Evolutionary conservation across 2,329 filamentous ascomycete species (phyloP), one percentile per base, ranked within the genome.

Genomic region (Venturia aucupariae): DNA sequence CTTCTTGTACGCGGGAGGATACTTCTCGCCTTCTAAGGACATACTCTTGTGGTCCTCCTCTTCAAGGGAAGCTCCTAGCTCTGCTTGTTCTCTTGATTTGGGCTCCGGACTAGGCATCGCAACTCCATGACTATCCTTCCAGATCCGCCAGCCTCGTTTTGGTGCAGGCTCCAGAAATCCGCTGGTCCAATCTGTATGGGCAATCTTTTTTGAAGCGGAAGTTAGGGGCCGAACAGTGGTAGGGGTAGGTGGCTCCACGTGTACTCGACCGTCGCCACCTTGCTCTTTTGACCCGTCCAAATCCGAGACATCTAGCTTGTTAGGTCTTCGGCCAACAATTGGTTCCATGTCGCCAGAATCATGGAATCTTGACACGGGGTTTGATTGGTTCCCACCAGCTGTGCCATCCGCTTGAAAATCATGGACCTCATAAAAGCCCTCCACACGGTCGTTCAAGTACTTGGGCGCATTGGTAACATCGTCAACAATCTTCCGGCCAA

Each of bases 71-170:
- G 22, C 41, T 30, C 73, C 70, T 46, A 73, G 66, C 10, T 74
- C 72, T 61, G 76, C 74, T 51, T 76, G 75, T 63, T 78, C 70
- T 10, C 66, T 67, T 6, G 68, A 64, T 35, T 75, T 70, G 10
- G 78, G 78, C 69, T 79, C 76, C 4, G 79, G 79, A 61, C 78
- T 80, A 32, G 77, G 76, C 64, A 80, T 74, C 15, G 72, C 74
- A 63, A 72, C 71, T 60, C 73, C 61, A 54, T 63, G 60, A 48
- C 64, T 71, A 64, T 69, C 71, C 62, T 72, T 73, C 74, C 76
- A 76, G 59, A 75, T 68, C 62, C 65, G 69, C 71, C 67, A 69
- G 27, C 64, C 60, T 17, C 55, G 41, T 15, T 51, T 62, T 7
- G 62, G 48, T 30, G 41, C 4, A 67, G 67, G 24, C 69, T 72